Base-by-base conservation (phyloP, 331 rosid species). In the Arachis monticola region DNA sequence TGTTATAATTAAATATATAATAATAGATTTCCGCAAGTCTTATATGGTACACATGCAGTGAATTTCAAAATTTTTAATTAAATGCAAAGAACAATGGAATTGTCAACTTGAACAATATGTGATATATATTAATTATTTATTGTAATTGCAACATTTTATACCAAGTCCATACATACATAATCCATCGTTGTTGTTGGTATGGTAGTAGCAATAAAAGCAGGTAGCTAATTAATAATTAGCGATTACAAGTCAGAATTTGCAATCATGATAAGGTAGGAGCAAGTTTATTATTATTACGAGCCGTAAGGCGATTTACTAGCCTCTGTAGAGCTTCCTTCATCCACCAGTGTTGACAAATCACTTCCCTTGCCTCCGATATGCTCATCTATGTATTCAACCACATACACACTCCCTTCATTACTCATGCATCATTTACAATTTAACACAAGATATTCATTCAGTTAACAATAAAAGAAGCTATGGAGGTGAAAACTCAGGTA, bases 271-370 rank as follows among this genome's bases (percentile, higher is more conserved):
- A 27, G 30, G 30, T 27, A 27, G 30, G 30, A 27, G 30, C 69
- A 56, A 57, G 67, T 68, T 70, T 83, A 17, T 38, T 38, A 38
- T 38, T 38, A 38, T 38, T 38, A 38, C 59, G 79, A 31, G 86
- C 56, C 42, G 76, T 81, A 41, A 90, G 79, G 7, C 93, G 96
- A 71, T 60, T 79, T 17, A 89, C 93, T 64, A 93, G 80, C 77
- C 79, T 73, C 45, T 93, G 97, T 14, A 93, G 72, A 5, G 98
- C 98, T 55, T 93, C 97, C 74, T 87, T 93, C 98, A 93, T 90
- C 98, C 98, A 93, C 95, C 81, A 67, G 77, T 93, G 93, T 74
- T 84, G 89, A 78, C 98, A 93, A 44, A 77, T 38, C 41, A 38
- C 96, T 80, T 90, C 92, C 58, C 83, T 84, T 13, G 98, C 98